A percentile compares a stretch with the other conserved stretches of the same genome.
These are phyloP conservation scores for Austroboletus olivaceoglutinosus DNA, from an alignment of 1,284 basidiomycete genomes.

Conservation along the genomic window DNA sequence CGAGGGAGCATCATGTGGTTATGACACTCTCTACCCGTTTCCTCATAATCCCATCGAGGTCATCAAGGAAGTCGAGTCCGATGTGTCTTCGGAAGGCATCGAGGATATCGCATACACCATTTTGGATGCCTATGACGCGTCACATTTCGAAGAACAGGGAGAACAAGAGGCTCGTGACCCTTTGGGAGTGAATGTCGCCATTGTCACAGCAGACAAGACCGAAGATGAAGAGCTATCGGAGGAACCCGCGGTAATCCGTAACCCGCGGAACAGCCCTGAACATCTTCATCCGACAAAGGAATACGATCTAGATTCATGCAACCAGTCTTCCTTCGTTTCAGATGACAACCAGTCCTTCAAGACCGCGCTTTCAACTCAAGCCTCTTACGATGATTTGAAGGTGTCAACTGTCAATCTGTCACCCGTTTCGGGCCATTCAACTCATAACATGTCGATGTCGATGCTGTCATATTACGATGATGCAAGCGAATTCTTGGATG, in stretches of 20 bases:
- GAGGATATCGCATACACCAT: constrained; percentile 20
- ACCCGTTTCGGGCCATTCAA: constrained; percentile 17
- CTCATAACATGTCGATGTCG: constrained; percentile 21
- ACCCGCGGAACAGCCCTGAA: constrained; percentile 2
- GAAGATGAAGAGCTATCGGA: constrained; percentile 2
- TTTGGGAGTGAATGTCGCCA: constrained; percentile 2
- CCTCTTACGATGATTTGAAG: constrained; percentile 22
- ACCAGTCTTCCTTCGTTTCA: constrained; percentile 16
- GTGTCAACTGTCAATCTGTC: constrained; percentile 17
- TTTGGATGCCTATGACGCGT: constrained; percentile 19
- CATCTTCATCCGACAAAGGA: constrained; percentile 10
- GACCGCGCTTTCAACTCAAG: constrained; percentile 28
- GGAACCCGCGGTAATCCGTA: background rate
- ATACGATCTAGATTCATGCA: constrained; percentile 13
- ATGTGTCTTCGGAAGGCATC: constrained; percentile 14
- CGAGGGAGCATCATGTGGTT: constrained; percentile 12
- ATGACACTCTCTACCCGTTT: constrained; percentile 5
- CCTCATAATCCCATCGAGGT: constrained; percentile 3
- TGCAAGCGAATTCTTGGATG: constrained; percentile 9
- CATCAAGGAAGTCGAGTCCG: constrained; percentile 13
- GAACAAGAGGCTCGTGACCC: constrained; percentile 1
- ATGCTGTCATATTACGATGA: constrained; percentile 22
- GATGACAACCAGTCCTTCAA: constrained; percentile 24
- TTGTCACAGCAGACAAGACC: constrained; percentile 1
- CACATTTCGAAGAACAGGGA: constrained; percentile 5